Evolutionary conservation across 208 protist genomes (phyloP).

Genomic region (Acanthamoeba quina): DNA sequence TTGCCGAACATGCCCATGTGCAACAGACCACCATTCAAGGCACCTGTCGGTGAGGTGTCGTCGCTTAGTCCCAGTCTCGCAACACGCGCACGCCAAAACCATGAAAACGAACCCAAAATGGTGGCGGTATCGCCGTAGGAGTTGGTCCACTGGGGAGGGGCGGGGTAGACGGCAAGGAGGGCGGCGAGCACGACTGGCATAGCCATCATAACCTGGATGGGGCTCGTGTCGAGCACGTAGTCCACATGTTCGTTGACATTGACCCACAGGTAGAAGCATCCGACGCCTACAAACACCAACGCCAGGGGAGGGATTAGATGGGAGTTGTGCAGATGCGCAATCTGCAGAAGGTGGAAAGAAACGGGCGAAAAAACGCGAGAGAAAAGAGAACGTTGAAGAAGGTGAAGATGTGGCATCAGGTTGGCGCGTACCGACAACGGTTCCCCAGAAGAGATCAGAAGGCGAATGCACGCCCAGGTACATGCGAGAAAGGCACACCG

Average conservation of each 20-base stretch:
- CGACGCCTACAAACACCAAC: neutral
- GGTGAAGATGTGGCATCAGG: neutral
- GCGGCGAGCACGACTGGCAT: neutral
- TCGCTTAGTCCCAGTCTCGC: neutral
- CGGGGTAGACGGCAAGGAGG: neutral
- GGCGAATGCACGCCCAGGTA: constrained; percentile 19
- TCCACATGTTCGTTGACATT: neutral
- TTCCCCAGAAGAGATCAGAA: constrained; percentile 20
- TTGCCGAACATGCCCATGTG: constrained; percentile 8
- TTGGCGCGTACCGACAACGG: neutral
- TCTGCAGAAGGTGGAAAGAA: neutral
- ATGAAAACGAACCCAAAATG: neutral
- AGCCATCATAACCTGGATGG: neutral
- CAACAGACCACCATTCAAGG: neutral
- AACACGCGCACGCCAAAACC: neutral
- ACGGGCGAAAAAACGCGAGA: neutral
- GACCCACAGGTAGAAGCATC: neutral
- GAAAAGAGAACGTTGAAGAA: neutral
- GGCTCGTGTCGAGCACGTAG: constrained; percentile 9
- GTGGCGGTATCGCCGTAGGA: constrained; percentile 12
- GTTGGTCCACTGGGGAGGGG: neutral
- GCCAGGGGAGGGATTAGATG: neutral
- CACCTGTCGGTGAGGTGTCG: neutral
- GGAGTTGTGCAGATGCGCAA: neutral
- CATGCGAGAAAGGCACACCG: neutral